Evolutionary conservation across 805 yeast species (phyloP).

Genomic region (Lipomyces sp.): DNA sequence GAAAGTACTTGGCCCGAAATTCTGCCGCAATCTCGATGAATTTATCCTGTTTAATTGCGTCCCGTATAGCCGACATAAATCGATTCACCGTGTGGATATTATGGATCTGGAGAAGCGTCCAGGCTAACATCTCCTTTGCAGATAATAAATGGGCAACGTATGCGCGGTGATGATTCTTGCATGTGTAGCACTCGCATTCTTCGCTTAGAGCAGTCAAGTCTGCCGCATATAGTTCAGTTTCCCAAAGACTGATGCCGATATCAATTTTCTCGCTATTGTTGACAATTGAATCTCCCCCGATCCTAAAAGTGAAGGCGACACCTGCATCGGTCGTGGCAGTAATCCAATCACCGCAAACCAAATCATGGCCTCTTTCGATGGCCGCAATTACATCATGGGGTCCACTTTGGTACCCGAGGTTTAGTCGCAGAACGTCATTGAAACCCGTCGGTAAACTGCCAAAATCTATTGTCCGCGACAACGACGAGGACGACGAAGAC

Average conservation of each 20-base stretch:
- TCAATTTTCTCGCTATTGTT: slow-evolving; percentile 35
- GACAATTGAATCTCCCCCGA: slow-evolving; percentile 30
- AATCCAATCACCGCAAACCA: slow-evolving; percentile 45
- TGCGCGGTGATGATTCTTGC: slow-evolving; percentile 45
- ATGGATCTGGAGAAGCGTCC: slow-evolving; percentile 50
- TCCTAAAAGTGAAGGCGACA: slow-evolving; percentile 45
- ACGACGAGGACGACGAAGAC: no score
- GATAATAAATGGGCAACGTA: slow-evolving; percentile 51
- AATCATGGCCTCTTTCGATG: slow-evolving; percentile 46
- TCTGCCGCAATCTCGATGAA: slow-evolving; percentile 40
- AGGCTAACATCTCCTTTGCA: slow-evolving; percentile 52
- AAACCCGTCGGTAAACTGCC: slow-evolving; percentile 26
- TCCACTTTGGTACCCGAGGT: slow-evolving; percentile 39
- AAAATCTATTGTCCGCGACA: slow-evolving; percentile 15
- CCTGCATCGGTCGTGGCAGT: slow-evolving; percentile 47
- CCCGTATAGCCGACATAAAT: slow-evolving; percentile 45
- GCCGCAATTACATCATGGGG: slow-evolving; percentile 46
- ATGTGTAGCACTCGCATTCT: slow-evolving; percentile 37
- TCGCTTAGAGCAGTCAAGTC: slow-evolving; percentile 43
- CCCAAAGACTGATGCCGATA: slow-evolving; percentile 44
- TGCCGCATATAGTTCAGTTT: slow-evolving; percentile 39
- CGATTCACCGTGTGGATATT: slow-evolving; percentile 43
- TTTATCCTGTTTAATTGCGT: slow-evolving; percentile 42
- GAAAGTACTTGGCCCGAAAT: slow-evolving; percentile 27
- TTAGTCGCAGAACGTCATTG: slow-evolving; percentile 26